Evolutionary conservation across 805 yeast species (phyloP), one percentile per base, ranked within the genome.

Genomic region (Kockiozyma suomiensis): DNA sequence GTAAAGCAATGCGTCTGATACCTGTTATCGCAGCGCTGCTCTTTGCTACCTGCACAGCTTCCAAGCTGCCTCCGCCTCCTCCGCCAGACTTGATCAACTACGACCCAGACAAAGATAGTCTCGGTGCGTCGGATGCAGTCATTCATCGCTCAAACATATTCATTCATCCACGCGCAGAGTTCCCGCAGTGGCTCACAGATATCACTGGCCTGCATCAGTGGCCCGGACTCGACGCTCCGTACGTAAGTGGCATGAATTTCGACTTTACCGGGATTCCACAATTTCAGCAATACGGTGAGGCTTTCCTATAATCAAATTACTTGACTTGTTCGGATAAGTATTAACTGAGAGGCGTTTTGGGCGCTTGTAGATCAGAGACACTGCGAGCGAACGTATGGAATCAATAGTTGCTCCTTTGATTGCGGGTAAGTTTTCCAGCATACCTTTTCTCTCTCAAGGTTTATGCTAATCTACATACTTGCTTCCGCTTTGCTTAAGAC

Each of bases 151-250:
- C 47, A 21, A 19, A 42, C 33, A 25, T 51, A 32, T 51, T 21
- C 55, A n/a, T 42, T 23, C 41, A 26, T 32, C 33, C 49, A 15
- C 55, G 55, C 49, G 64, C 54, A 8, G 49, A 49, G 38, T 61
- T 58, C 40, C 62, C 62, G 21, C 33, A 28, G 41, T 61, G 65
- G 62, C 52, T 54, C 40, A 28, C 45, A 7, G 56, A 58, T 28
- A 47, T 58, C 28, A 61, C 65, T 6, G 57, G 62, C 6, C 30
- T 58, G 45, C 50, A 10, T 10, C 33, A 37, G 4, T 61, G 64
- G 65, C 65, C 62, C 7, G 59, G 56, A 7, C 8, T 54, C 10
- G 56, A 54, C 26, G 59, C 65, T 5, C 65, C 64, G 33, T 61
- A 61, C 35, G 54, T 58, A 7, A n/a, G 15, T 8, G 56, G 50